Evolutionary conservation across 2,329 filamentous ascomycete species (phyloP), one percentile per base, ranked within the genome.

Genomic region (Esteya vermicola): DNA sequence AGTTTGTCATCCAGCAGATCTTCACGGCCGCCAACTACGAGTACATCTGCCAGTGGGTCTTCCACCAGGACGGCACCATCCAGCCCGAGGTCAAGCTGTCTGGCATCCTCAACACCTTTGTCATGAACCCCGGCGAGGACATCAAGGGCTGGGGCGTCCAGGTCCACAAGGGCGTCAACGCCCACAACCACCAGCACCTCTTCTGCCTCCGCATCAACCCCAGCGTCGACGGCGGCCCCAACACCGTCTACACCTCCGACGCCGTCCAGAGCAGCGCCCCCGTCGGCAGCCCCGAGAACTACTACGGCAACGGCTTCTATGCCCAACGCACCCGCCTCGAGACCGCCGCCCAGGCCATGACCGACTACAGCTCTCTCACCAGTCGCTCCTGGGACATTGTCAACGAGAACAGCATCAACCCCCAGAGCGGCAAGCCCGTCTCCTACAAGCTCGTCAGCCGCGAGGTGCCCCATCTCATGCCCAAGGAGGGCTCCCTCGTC

Each of bases 41-140:
- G 58, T 95, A 95, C 28, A 36, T 37, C 52, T 30, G 57, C 47
- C 41, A 19, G 40, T 37, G 31, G 20, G 47, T 44, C 36, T 47
- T 47, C 40, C 48, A 68, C 55, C 85, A 91, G 59, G 88, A 94
- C 51, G 88, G 86, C 28, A 93, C 85, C 0, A 78, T 94, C 47
- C 86, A 94, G 62, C 79, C 89, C 10, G 86, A 94, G 57, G 83
- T 94, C 58, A 84, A 89, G 59, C 74, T 94, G 22, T 94, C 86
- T 0, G 86, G 86, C 39, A 93, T 95, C 55, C 65, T 95, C 40
- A 94, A 94, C 67, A 95, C 88, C 0, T 94, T 93, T 52, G 66
- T 78, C 21, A 80, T 94, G 68, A 74, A 78, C 50, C 74, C 78
- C 0, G 82, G 75, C 35, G 86, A 94, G 59, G 83, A 91, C 47